Base-by-base conservation (phyloP, 2,329 filamentous ascomycete species). In the Penicillium sp. region DNA sequence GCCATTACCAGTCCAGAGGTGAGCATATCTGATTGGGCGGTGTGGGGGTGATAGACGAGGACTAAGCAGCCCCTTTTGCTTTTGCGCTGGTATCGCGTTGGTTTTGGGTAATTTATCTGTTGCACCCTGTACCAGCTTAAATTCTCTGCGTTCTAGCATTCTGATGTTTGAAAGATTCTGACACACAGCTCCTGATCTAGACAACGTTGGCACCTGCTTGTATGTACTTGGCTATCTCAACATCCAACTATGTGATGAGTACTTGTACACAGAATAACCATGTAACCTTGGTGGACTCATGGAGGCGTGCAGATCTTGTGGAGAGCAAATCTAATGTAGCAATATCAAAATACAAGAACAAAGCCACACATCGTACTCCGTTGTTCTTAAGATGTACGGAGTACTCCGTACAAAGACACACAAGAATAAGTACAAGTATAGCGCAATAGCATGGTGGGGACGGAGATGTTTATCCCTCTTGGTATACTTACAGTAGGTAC, bases 41-140 rank as follows among this genome's bases (percentile, higher is more conserved):
- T 44, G 51, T 54, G 52, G 47, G 21, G 47, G 18, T 10, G 38
- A 44, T 24, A 10, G 32, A 22, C 13, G 6, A 32, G 39, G 50
- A n/a, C 29, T 38, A 31, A 49, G 47, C 47, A 54, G 14, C 52
- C 52, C 52, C 52, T 54, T 54, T 54, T 54, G 47, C 40, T 49
- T 43, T 43, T 22, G n/a, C 11, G 7, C 8, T 32, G 31, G 18
- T 47, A 40, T 39, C 18, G n/a, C 18, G 27, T 6, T 40, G 16
- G 31, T 40, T n/a, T n/a, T 31, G 32, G 18, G 31, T 38, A 24
- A 47, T 52, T 42, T 40, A 40, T 40, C 14, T 27, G 40, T 21
- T 9, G n/a, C 9, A 34, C 29, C 18, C 13, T 2, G n/a, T 36
- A 29, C 21, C 6, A 43, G 13, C 18, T 18, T 13, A 27, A 34